Conservation (phyloP, 331 rosid species). For the Arachis monticola region DNA sequence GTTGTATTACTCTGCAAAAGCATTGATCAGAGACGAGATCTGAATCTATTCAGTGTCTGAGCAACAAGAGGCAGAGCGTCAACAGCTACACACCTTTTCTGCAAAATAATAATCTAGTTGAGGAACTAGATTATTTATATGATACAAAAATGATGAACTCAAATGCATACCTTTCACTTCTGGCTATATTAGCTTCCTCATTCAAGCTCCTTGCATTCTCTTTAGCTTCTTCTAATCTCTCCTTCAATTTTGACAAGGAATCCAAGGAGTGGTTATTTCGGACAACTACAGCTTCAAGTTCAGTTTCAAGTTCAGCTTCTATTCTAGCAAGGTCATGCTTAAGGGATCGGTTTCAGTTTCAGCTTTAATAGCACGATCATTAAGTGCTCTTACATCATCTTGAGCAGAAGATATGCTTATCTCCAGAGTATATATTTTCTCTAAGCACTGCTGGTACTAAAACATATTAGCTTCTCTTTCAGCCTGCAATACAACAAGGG, state of each 20-base stretch:
- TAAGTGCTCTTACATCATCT: conserved; percentile 64
- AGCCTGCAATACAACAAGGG: conserved; percentile 57
- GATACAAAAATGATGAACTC: neutral
- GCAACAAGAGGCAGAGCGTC: conserved; percentile 83
- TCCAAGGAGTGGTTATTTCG: conserved; percentile 59
- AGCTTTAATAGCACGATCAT: conserved; percentile 67
- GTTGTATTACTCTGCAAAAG: conserved; percentile 83
- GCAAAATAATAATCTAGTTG: conserved; percentile 49
- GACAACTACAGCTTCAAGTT: conserved; percentile 56
- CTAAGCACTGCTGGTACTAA: conserved; percentile 77
- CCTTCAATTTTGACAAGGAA: conserved; percentile 58
- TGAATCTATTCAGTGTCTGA: conserved; percentile 79
- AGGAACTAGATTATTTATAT: conserved; percentile 28
- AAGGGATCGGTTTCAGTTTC: conserved; percentile 69
- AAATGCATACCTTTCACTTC: conserved; percentile 61
- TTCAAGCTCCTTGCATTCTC: conserved; percentile 57
- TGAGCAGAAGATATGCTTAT: conserved; percentile 54
- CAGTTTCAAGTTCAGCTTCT: conserved; percentile 53
- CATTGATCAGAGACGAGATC: conserved; percentile 87
- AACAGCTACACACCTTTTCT: conserved; percentile 96
- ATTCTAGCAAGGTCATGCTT: conserved; percentile 67
- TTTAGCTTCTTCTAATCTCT: conserved; percentile 59
- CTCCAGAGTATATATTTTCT: conserved; percentile 69
- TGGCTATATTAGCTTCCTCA: conserved; percentile 64
- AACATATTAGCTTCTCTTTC: conserved; percentile 75